Evolutionary conservation across 768 basidiomycete genomes (phyloP).

Genomic region (Mycena rosella): DNA sequence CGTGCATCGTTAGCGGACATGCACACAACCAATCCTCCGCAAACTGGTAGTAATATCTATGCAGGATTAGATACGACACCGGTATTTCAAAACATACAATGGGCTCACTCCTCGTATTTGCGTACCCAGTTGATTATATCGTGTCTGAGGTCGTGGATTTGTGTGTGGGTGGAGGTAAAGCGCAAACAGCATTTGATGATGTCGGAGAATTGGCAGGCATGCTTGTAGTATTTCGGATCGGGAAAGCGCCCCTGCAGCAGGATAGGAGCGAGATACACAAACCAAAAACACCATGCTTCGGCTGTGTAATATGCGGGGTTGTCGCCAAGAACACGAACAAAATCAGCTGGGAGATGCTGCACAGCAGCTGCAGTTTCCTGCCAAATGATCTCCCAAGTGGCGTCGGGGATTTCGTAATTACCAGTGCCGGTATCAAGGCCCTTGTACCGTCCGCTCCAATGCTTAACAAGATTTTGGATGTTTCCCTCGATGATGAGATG

Average conservation of each 20-base stretch:
- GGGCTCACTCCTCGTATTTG: conserved; percentile 30
- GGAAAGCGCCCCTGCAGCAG: conserved; percentile 49
- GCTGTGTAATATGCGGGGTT: conserved; percentile 47
- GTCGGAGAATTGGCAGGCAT: conserved; percentile 49
- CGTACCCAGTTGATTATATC: not conserved
- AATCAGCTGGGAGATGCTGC: conserved; percentile 47
- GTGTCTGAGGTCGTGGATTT: not conserved
- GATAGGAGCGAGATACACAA: conserved; percentile 50
- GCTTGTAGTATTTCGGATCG: conserved; percentile 48
- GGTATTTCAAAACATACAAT: too few species aligned
- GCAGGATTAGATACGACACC: too few species aligned
- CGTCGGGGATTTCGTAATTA: conserved; percentile 41
- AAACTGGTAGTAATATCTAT: too few species aligned
- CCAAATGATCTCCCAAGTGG: conserved; percentile 54
- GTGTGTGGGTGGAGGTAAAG: conserved; percentile 41
- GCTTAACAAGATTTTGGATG: conserved; percentile 48
- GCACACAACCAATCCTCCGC: too few species aligned
- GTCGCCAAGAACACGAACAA: conserved; percentile 47
- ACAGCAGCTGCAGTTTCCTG: conserved; percentile 45
- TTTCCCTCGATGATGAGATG: conserved; percentile 60
- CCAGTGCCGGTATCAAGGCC: conserved; percentile 46
- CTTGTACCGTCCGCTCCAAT: conserved; percentile 59
- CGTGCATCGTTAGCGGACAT: not conserved
- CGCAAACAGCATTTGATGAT: conserved; percentile 51
- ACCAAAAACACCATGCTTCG: conserved; percentile 55